Percentiles rank a stretch among this genome's conserved stretches.
These are phyloP conservation scores for Kentomonas sorsogonicus DNA, from an alignment of 208 protist genomes.

Conservation along the genomic window DNA sequence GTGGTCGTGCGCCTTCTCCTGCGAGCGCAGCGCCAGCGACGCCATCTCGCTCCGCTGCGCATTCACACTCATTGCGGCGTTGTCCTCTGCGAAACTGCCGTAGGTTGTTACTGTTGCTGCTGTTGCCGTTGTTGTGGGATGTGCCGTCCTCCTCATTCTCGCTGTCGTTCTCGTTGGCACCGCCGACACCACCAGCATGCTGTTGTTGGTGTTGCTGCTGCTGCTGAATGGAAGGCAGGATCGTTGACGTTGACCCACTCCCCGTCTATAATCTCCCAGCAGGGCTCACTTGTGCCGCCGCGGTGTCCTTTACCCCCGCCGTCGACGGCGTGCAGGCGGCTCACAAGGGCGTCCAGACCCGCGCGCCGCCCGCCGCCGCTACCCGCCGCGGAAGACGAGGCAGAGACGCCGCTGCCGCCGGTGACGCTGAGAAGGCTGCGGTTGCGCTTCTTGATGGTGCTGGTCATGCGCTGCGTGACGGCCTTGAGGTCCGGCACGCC, in stretches of 20 bases:
- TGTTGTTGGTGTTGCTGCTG: too few species aligned
- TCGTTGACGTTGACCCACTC: too few species aligned
- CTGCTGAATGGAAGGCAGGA: too few species aligned
- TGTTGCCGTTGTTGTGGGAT: not conserved
- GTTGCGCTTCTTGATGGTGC: conserved; percentile 50
- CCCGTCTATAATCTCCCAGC: too few species aligned
- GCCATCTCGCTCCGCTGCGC: conserved; percentile 65
- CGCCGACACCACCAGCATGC: too few species aligned
- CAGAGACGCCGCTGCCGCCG: conserved; percentile 11
- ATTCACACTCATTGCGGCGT: conserved; percentile 35
- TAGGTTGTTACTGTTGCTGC: not conserved
- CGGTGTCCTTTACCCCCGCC: too few species aligned
- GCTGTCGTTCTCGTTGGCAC: too few species aligned
- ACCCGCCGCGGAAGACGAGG: not conserved
- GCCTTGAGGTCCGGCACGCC: conserved; percentile 78
- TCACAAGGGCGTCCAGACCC: too few species aligned
- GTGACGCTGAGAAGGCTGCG: conserved; percentile 72
- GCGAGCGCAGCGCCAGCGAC: conserved; percentile 57
- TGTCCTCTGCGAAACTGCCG: conserved; percentile 14
- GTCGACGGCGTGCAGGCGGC: too few species aligned
- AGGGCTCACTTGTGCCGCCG: too few species aligned
- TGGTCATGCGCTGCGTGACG: conserved; percentile 48
- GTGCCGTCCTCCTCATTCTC: too few species aligned
- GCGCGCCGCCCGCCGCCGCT: conserved; percentile 8
- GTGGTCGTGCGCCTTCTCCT: conserved; percentile 68